Evolutionary conservation across 2,329 filamentous ascomycete species (phyloP), one percentile per base, ranked within the genome.

Genomic region (Monilinia vaccinii-corymbosi): DNA sequence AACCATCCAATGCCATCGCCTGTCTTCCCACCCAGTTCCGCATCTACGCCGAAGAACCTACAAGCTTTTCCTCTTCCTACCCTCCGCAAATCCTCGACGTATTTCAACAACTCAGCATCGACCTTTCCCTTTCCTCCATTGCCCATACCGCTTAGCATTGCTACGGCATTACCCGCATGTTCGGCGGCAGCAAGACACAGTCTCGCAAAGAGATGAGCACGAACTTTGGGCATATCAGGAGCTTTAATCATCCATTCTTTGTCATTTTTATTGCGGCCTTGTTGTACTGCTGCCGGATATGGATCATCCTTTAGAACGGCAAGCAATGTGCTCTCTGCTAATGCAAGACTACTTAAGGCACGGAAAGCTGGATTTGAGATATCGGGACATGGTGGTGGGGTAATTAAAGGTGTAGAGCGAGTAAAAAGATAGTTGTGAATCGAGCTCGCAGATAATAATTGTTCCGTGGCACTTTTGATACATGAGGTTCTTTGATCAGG

Each of bases 231-330:
- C 52, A 97, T 89, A 55, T 91, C 85, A 0, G 93, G 91, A 0
- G 91, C 83, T 68, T 88, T 90, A 73, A 94, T 95, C 91, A 97
- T 97, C 93, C 93, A 99, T 66, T 97, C 93, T 63, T 83, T 91
- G 72, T 92, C 91, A 66, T 87, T 85, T 57, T 86, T 83, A 70
- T 96, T 95, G 51, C 92, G 82, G 60, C 87, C 84, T 68, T 96
- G 89, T 0, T 91, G 85, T 2, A 96, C 87, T 8, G 86, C 82
- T 1, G 88, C 85, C 1, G 93, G 88, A 70, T 97, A 97, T 0
- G 93, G 91, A 69, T 99, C 94, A 71, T 97, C 93, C 68, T 97
- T 97, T 53, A 96, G 73, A 0, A 97, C 91, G 0, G 91, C 91
- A 1, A 97, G 81, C 1, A 97, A 80, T 0, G 92, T 97, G 0